A percentile compares a stretch with the other conserved stretches of the same genome.
Evolutionary conservation across 2,329 filamentous ascomycete genomes (phyloP).

Genomic region (Capronia epimyces): DNA sequence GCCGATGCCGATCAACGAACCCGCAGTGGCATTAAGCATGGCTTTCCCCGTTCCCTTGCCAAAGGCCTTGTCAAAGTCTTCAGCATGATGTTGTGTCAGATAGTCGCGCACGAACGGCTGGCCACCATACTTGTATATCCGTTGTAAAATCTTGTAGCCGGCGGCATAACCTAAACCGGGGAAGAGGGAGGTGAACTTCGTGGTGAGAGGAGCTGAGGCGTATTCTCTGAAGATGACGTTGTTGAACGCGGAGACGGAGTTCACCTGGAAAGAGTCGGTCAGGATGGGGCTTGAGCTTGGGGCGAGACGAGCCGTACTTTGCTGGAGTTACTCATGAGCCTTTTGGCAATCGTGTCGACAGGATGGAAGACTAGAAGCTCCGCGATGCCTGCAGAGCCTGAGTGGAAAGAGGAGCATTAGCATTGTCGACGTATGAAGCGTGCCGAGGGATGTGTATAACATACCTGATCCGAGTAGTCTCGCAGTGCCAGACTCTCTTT

Average conservation of each 20-base stretch:
- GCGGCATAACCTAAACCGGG: conserved; percentile 95
- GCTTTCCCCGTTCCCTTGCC: conserved; percentile 97
- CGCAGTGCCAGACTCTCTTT: conserved; percentile 85
- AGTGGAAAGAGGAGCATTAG: conserved; percentile 17
- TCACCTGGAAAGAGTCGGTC: conserved; percentile 44
- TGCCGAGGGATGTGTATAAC: neutral
- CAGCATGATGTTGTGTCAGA: conserved; percentile 70
- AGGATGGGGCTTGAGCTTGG: neutral
- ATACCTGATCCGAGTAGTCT: conserved; percentile 85
- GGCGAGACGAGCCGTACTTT: conserved; percentile 47
- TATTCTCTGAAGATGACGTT: conserved; percentile 89
- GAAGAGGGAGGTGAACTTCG: conserved; percentile 92
- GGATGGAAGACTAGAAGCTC: conserved; percentile 91
- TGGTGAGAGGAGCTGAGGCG: conserved; percentile 61
- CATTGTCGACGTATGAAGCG: conserved; percentile 30
- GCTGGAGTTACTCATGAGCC: conserved; percentile 96
- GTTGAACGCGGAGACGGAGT: conserved; percentile 64
- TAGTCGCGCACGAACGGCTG: conserved; percentile 94
- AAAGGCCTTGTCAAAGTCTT: conserved; percentile 80
- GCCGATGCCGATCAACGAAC: conserved; percentile 91
- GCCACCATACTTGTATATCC: conserved; percentile 97
- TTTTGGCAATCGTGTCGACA: conserved; percentile 96
- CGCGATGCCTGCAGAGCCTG: conserved; percentile 86
- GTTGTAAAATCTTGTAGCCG: conserved; percentile 94
- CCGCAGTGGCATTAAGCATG: conserved; percentile 93